Evolutionary conservation across 352 stramenopile species (phyloP).

Genomic region (Phytophthora uliginosa): DNA sequence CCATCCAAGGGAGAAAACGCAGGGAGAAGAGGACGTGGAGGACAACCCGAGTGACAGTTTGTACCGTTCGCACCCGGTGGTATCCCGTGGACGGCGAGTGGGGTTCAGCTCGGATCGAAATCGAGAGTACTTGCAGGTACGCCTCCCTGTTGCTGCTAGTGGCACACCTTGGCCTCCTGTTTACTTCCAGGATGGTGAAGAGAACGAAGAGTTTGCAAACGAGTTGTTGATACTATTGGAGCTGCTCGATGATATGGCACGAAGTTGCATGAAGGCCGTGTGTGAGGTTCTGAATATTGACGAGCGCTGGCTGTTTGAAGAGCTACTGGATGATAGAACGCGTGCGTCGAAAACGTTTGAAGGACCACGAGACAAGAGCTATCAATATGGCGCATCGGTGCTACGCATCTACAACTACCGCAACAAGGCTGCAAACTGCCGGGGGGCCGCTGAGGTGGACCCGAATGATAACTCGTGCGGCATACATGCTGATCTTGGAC

Average conservation of each 20-base stretch:
- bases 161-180: constrained; percentile 80
- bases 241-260: constrained; percentile 71
- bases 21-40: background rate
- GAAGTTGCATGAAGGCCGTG: constrained; percentile 82
- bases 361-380: constrained; percentile 52
- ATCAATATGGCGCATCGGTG: constrained; percentile 85
- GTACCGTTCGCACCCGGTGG: constrained; percentile 43
- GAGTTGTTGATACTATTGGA: constrained; percentile 70
- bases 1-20: constrained; percentile 1
- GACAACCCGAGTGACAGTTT: constrained; percentile 27
- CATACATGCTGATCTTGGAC: constrained; percentile 81
- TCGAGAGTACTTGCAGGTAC: constrained; percentile 85
- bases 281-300: constrained; percentile 81
- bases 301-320: constrained; percentile 64
- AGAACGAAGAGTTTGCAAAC: constrained; percentile 56
- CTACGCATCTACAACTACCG: constrained; percentile 89
- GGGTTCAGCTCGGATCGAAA: constrained; percentile 80
- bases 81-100: constrained; percentile 78
- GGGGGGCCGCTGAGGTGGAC: constrained; percentile 28
- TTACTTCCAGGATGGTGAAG: constrained; percentile 66
- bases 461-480: constrained; percentile 78
- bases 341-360: constrained; percentile 35
- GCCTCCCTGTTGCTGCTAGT: constrained; percentile 66
- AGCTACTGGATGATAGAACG: constrained; percentile 73
- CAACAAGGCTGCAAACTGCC: constrained; percentile 60